Conservation (phyloP, 2,329 filamentous ascomycete species). For the Aspergillus sp. region DNA sequence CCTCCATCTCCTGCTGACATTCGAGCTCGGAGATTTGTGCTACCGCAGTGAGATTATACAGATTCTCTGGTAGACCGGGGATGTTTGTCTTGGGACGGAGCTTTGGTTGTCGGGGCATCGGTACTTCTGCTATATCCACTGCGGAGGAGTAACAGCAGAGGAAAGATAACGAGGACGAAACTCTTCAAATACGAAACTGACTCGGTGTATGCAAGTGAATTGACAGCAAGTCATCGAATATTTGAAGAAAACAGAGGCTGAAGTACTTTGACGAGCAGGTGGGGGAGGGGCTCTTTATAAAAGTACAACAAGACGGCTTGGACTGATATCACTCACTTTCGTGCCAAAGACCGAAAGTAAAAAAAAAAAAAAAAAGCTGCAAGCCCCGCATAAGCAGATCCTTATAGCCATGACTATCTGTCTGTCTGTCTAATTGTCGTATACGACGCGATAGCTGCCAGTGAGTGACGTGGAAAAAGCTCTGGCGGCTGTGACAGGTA, state of each 20-base stretch:
- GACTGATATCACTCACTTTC: constrained; percentile 20
- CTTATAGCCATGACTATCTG: too few relatives aligned
- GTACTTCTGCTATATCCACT: not conserved
- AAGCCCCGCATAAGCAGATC: constrained; percentile 19
- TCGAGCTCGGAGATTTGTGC: constrained; percentile 27
- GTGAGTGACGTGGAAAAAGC: constrained; percentile 26
- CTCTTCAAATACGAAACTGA: not conserved
- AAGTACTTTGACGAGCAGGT: constrained; percentile 10
- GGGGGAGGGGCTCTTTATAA: constrained; percentile 6
- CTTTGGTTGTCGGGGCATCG: constrained; percentile 38
- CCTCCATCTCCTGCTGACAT: constrained; percentile 23
- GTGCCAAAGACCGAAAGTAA: too few relatives aligned
- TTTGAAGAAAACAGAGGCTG: constrained; percentile 9
- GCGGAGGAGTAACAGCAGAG: not conserved
- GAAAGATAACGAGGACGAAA: not conserved
- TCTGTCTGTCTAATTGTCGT: too few relatives aligned
- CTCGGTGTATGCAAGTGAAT: not conserved
- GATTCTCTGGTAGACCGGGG: constrained; percentile 27
- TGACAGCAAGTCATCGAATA: constrained; percentile 6
- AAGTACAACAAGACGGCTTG: constrained; percentile 13
- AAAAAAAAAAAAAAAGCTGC: constrained; percentile 6
- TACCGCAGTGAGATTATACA: constrained; percentile 27
- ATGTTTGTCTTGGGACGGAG: constrained; percentile 33
- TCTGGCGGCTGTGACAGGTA: constrained; percentile 22
- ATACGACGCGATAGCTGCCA: not conserved